Evolutionary conservation across 73 alveolate genomes (phyloP).

Genomic region (Effrenium voratum): DNA sequence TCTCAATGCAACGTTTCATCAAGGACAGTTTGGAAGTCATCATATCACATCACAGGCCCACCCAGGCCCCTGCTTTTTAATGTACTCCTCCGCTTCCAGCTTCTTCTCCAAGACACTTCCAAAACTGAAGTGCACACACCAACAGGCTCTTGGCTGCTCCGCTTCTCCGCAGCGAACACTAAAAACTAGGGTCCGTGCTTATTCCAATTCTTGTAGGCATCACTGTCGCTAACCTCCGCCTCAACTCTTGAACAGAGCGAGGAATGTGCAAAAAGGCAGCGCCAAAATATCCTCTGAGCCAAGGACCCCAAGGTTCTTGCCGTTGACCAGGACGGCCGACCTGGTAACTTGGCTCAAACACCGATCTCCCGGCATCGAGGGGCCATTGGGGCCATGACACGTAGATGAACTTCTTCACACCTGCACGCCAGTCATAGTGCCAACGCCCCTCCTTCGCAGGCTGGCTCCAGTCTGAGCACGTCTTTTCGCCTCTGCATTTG

Average conservation of each 20-base stretch:
- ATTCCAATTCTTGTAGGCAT: constrained; percentile 88
- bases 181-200: no score
- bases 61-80: constrained; percentile 27
- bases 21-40: no score
- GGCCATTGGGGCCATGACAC: constrained; percentile 28
- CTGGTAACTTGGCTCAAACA: background rate
- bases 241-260: background rate
- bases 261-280: background rate
- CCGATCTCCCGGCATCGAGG: background rate
- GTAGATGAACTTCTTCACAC: constrained; percentile 77
- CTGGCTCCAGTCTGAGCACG: no score
- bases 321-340: constrained; percentile 82
- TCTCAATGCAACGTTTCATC: no score
- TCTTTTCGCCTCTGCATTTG: no score
- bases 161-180: no score
- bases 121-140: background rate
- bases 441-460: no score
- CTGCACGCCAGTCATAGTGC: no score
- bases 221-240: constrained; percentile 69
- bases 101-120: constrained; percentile 84
- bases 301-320: constrained; percentile 51
- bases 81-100: constrained; percentile 91
- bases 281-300: background rate
- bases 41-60: no score
- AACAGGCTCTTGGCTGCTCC: background rate